Conservation (phyloP, 2,329 filamentous ascomycete genomes). For the Botrytis tulipae region DNA sequence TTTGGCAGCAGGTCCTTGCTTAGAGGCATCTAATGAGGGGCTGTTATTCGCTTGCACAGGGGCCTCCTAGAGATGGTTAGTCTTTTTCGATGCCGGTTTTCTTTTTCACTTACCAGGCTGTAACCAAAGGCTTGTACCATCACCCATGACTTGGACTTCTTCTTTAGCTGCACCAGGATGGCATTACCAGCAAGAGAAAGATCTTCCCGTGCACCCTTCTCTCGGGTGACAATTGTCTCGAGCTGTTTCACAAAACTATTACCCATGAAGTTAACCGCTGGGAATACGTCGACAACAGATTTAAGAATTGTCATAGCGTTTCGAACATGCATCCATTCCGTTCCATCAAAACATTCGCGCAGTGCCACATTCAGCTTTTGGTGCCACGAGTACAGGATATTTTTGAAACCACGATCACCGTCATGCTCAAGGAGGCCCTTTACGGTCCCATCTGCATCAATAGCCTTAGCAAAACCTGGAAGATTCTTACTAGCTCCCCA, state of each 20-base stretch:
- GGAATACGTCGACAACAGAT: conserved; percentile 76
- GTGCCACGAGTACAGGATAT: conserved; percentile 88
- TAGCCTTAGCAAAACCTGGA: conserved; percentile 73
- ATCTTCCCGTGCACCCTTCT: conserved; percentile 66
- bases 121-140: conserved; percentile 71
- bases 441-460: conserved; percentile 69
- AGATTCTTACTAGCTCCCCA: conserved; percentile 64
- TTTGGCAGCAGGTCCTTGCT: conserved; percentile 26
- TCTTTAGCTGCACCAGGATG: conserved; percentile 67
- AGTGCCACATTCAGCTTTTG: conserved; percentile 75
- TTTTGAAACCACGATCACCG: conserved; percentile 79
- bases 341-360: conserved; percentile 75
- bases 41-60: conserved; percentile 23
- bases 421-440: conserved; percentile 75
- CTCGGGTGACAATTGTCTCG: conserved; percentile 63
- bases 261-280: conserved; percentile 86
- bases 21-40: conserved; percentile 18
- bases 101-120: conserved; percentile 53
- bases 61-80: conserved; percentile 34
- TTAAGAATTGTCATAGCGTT: conserved; percentile 92
- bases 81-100: conserved; percentile 25
- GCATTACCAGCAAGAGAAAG: conserved; percentile 72
- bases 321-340: conserved; percentile 96
- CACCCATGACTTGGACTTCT: conserved; percentile 66
- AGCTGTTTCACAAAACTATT: conserved; percentile 62